These are phyloP conservation scores for Helichrysum umbraculigerum DNA, from an alignment of 129 eudicot species.

Conservation along the genomic window DNA sequence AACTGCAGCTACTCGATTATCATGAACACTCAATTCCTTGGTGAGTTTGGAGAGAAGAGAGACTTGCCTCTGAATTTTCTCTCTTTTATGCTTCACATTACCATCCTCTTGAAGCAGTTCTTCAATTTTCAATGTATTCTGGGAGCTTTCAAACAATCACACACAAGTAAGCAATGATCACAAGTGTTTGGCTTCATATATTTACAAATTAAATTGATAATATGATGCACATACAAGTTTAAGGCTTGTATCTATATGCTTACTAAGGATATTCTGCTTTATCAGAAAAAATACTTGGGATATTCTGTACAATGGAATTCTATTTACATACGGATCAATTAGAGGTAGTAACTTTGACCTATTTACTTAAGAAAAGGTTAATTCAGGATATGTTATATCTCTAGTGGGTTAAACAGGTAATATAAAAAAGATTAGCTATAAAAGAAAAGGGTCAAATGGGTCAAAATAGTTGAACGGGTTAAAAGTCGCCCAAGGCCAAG, in stretches of 20 bases:
- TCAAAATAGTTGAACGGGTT: background rate
- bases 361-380: background rate
- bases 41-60: slow-evolving; percentile 86
- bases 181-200: background rate
- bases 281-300: too few species aligned
- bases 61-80: slow-evolving; percentile 73
- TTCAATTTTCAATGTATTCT: slow-evolving; percentile 73
- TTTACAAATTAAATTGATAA: background rate
- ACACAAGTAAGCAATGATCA: background rate
- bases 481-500: background rate
- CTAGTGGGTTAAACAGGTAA: background rate
- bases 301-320: background rate
- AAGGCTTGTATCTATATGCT: slow-evolving; percentile 4
- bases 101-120: slow-evolving; percentile 95
- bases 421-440: background rate
- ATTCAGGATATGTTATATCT: background rate
- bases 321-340: background rate
- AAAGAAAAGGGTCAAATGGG: background rate
- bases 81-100: slow-evolving; percentile 74
- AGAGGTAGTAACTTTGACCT: background rate
- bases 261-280: background rate
- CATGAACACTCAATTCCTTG: slow-evolving; percentile 74
- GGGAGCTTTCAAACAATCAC: slow-evolving; percentile 51
- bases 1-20: slow-evolving; percentile 77
- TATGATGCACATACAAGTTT: background rate